A percentile compares a stretch with the other conserved stretches of the same genome.
Evolutionary conservation across 2,329 filamentous ascomycete genomes (phyloP).

Genomic region (Exophiala bonariae): DNA sequence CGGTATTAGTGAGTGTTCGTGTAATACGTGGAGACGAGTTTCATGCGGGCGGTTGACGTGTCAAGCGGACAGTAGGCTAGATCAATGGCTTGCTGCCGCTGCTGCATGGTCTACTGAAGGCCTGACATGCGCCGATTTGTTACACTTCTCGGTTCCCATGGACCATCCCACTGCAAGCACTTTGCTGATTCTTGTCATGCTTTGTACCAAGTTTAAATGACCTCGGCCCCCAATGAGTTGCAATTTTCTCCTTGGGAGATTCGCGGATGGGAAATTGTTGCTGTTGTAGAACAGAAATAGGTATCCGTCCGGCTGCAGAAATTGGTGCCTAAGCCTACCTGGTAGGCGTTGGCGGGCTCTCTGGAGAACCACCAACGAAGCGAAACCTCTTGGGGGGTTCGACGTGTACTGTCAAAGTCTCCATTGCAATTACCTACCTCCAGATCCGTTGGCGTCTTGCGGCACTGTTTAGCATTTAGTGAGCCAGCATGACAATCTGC

Average conservation of each 20-base stretch:
- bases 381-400: constrained; percentile 16
- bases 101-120: constrained; percentile 16
- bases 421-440: no score
- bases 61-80: constrained; percentile 25
- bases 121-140: constrained; percentile 22
- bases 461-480: no score
- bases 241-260: constrained; percentile 1
- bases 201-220: constrained; percentile 17
- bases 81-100: constrained; percentile 16
- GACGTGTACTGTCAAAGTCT: constrained; percentile 17
- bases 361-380: constrained; percentile 10
- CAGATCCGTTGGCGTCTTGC: no score
- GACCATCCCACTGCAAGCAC: constrained; percentile 20
- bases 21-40: constrained; percentile 23
- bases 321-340: constrained; percentile 19
- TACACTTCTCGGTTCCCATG: constrained; percentile 6
- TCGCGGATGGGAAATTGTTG: constrained; percentile 4
- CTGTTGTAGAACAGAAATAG: constrained; percentile 3
- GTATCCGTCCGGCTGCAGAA: constrained; percentile 22
- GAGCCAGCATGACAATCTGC: no score
- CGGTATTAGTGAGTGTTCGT: constrained; percentile 12
- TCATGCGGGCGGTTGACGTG: constrained; percentile 28
- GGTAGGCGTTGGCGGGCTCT: constrained; percentile 1
- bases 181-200: constrained; percentile 15
- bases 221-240: constrained; percentile 4